Percentiles rank a stretch among this genome's conserved stretches.
These are phyloP conservation scores for Solanum ossicruentum DNA, from an alignment of 257 asterid genomes.

Conservation along the genomic window DNA sequence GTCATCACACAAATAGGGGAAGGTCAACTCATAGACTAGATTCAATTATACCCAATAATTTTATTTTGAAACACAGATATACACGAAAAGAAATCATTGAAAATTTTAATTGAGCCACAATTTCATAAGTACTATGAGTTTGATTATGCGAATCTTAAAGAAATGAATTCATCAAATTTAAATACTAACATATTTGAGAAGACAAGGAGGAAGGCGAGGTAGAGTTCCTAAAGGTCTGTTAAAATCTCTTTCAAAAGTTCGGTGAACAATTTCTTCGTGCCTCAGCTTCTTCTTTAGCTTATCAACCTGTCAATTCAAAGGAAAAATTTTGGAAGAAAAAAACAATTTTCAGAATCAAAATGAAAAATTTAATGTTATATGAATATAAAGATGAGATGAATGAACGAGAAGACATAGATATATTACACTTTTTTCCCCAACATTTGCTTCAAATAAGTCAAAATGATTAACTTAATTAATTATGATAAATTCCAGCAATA, in stretches of 20 bases:
- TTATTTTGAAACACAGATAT: neutral
- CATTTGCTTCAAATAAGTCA: no score
- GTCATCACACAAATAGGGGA: neutral
- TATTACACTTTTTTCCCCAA: no score
- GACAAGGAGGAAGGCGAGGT: conserved; percentile 93
- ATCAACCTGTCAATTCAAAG: conserved; percentile 49
- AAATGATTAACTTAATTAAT: no score
- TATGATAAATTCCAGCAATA: no score
- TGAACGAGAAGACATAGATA: no score
- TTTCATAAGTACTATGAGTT: no score
- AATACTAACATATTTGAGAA: conserved; percentile 60
- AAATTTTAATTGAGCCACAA: neutral
- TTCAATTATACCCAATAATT: neutral
- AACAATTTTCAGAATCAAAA: neutral
- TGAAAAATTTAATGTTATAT: neutral
- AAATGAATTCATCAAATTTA: no score
- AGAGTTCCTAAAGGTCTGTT: conserved; percentile 75
- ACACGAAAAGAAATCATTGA: neutral
- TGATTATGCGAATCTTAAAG: no score
- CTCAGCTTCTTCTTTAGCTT: conserved; percentile 74
- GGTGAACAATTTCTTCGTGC: conserved; percentile 80
- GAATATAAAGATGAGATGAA: neutral
- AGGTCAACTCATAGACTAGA: neutral
- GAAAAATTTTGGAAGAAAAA: neutral
- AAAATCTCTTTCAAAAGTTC: conserved; percentile 76